Percentiles rank a stretch among this genome's conserved stretches.
These are phyloP conservation scores for Citrus trifoliata DNA, from an alignment of 345 rosid species.

Conservation along the genomic window DNA sequence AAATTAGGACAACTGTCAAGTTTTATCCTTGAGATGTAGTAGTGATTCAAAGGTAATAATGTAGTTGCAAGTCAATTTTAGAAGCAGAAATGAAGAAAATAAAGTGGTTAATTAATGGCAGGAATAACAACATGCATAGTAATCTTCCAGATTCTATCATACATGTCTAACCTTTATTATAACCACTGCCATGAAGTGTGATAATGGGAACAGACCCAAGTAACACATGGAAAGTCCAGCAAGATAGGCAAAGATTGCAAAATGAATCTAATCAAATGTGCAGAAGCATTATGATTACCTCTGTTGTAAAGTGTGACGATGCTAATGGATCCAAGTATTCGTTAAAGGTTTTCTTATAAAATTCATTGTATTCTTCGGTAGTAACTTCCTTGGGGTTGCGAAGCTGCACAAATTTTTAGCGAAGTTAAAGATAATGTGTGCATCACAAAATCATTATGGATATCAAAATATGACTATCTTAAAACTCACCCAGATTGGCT, in stretches of 20 bases:
- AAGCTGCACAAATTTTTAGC: slow-evolving; percentile 47
- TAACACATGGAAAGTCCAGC: slow-evolving; percentile 14
- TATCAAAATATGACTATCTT: slow-evolving; percentile 1
- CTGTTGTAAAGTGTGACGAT: slow-evolving; percentile 95
- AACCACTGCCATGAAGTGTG: slow-evolving; percentile 93
- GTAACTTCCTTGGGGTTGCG: slow-evolving; percentile 91
- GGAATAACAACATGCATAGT: background rate
- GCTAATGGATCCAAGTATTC: slow-evolving; percentile 95
- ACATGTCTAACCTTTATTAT: background rate
- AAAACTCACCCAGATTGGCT: slow-evolving; percentile 86
- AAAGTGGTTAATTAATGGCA: background rate
- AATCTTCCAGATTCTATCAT: background rate
- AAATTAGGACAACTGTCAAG: background rate
- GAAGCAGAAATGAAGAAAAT: slow-evolving; percentile 2
- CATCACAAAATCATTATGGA: background rate
- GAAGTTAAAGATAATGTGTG: slow-evolving; percentile 4
- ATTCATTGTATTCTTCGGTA: slow-evolving; percentile 87
- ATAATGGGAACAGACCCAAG: slow-evolving; percentile 84
- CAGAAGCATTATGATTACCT: slow-evolving; percentile 40
- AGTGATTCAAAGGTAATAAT: background rate
- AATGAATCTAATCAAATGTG: background rate
- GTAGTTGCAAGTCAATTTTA: background rate
- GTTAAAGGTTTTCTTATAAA: slow-evolving; percentile 80
- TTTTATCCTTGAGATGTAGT: background rate
- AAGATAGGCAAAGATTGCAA: background rate